phyloP scores from a whole-genome alignment of 2,329 filamentous ascomycete genomes.

The Aspergillus intermedius region DNA sequence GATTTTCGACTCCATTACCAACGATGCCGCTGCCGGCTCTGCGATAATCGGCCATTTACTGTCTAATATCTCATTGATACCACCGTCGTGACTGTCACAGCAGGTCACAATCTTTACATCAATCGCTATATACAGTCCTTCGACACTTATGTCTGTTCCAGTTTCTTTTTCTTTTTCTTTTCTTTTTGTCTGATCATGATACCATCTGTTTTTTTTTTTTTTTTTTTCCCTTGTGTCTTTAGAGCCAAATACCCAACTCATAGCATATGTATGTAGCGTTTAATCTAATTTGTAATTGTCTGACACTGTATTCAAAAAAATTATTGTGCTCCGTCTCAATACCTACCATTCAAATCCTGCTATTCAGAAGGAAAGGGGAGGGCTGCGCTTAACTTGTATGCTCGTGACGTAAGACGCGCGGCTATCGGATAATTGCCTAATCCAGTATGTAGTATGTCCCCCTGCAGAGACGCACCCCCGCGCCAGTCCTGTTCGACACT shows the following conservation, averaged over 20 bases:
- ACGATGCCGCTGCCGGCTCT: constrained; percentile 13
- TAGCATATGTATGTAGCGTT: constrained; percentile 14
- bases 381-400: too few relatives aligned
- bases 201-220: constrained; percentile 9
- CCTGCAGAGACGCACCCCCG: too few relatives aligned
- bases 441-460: too few relatives aligned
- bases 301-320: too few relatives aligned
- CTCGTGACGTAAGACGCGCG: too few relatives aligned
- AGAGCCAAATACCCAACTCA: constrained; percentile 13
- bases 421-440: too few relatives aligned
- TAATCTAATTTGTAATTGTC: constrained; percentile 16
- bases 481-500: too few relatives aligned
- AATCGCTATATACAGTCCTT: neutral
- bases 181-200: constrained; percentile 17
- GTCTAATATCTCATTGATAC: neutral
- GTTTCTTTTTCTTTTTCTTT: constrained; percentile 3
- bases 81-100: neutral
- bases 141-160: constrained; percentile 3
- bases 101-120: neutral
- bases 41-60: constrained; percentile 5
- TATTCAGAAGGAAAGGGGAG: too few relatives aligned
- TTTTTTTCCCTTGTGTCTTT: constrained; percentile 6
- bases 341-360: too few relatives aligned
- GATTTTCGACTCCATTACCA: neutral
- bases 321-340: too few relatives aligned